phyloP scores from a whole-genome alignment of 441 rosid genomes.

The Populus tomentosa region DNA sequence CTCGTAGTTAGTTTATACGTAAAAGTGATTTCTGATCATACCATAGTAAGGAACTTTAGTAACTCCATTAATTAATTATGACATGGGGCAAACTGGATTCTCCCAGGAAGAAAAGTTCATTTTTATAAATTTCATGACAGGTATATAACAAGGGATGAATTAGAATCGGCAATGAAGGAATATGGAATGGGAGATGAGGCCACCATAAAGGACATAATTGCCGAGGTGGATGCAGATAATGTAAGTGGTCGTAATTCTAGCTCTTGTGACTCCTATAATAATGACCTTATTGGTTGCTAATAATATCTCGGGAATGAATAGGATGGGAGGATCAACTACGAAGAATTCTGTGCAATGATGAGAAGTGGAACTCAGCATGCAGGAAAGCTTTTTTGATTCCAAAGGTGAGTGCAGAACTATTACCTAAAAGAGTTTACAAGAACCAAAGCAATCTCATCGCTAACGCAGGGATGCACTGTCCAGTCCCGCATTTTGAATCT shows the following conservation, averaged over 20 bases:
- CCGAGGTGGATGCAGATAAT: conserved; percentile 86
- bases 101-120: not conserved
- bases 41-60: not conserved
- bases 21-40: not conserved
- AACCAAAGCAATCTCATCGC: not conserved
- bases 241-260: conserved; percentile 36
- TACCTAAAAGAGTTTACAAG: not conserved
- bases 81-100: not conserved
- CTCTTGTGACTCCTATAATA: not conserved
- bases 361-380: conserved; percentile 56
- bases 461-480: conserved; percentile 1
- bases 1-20: not conserved
- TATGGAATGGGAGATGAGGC: conserved; percentile 79
- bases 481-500: conserved; percentile 13
- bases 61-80: no score
- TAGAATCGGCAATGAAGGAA: conserved; percentile 81
- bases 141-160: conserved; percentile 69
- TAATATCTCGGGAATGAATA: conserved; percentile 20
- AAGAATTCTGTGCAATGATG: conserved; percentile 95
- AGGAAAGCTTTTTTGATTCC: conserved; percentile 36
- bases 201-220: conserved; percentile 69
- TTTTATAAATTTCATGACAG: conserved; percentile 28
- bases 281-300: not conserved
- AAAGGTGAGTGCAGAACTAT: not conserved
- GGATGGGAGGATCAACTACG: conserved; percentile 94